Percentiles rank a stretch among this genome's conserved stretches.
phyloP scores from a whole-genome alignment of 2,329 filamentous ascomycete species.

The Reticulascus tulasneorum region DNA sequence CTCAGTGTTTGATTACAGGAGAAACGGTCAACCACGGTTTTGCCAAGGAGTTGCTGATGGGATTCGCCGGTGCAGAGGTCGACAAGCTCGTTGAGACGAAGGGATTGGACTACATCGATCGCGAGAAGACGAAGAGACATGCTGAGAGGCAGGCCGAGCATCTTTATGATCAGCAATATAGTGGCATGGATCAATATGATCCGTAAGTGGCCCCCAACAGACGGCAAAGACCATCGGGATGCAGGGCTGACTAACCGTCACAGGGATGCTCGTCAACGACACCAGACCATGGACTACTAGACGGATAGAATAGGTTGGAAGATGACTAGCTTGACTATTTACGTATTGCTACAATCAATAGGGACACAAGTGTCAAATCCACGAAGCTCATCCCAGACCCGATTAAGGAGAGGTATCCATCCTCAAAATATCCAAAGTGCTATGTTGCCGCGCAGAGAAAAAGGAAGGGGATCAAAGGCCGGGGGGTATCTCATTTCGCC shows the following conservation, averaged over 20 bases:
- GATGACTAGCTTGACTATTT: too few species aligned
- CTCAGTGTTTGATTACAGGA: too few species aligned
- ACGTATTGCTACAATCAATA: too few species aligned
- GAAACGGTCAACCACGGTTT: constrained; percentile 68
- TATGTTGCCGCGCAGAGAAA: too few species aligned
- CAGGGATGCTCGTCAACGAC: constrained; percentile 7
- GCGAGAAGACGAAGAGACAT: constrained; percentile 54
- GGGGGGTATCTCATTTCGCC: too few species aligned
- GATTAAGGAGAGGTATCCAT: too few species aligned
- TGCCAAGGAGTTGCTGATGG: constrained; percentile 73
- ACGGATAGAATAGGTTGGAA: neutral
- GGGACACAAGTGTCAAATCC: too few species aligned
- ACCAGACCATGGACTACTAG: constrained; percentile 10
- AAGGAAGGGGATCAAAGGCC: too few species aligned
- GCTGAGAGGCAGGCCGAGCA: constrained; percentile 54
- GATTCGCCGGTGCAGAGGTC: constrained; percentile 69
- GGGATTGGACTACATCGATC: constrained; percentile 57
- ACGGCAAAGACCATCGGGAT: neutral
- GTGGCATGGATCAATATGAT: constrained; percentile 47
- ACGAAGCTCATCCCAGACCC: too few species aligned
- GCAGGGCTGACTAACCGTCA: neutral
- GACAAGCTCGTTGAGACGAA: constrained; percentile 72
- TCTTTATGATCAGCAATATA: constrained; percentile 62
- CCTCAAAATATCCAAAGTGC: too few species aligned
- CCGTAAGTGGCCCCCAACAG: constrained; percentile 39